phyloP scores from a whole-genome alignment of 805 yeast species.

The Yamadazyma paraphyllophila region DNA sequence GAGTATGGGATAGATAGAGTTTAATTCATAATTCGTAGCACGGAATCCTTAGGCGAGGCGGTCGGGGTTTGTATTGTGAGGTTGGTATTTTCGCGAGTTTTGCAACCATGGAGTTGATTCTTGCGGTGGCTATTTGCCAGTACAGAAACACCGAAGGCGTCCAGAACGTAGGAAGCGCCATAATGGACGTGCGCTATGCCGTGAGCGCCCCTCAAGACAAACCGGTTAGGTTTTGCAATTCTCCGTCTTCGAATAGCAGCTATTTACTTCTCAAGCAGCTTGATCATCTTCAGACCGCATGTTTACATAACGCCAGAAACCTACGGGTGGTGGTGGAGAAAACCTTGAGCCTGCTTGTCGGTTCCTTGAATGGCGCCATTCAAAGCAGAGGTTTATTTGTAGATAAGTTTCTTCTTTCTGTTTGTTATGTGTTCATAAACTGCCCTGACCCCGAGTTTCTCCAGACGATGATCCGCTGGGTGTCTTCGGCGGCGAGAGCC shows the following conservation, averaged over 20 bases:
- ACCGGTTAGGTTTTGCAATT: background rate
- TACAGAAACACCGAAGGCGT: background rate
- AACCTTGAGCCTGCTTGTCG: background rate
- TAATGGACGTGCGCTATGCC: background rate
- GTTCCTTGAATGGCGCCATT: too few relatives aligned
- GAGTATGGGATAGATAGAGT: background rate
- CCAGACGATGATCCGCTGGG: background rate
- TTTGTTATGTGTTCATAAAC: background rate
- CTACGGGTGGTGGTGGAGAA: background rate
- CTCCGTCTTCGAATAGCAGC: background rate
- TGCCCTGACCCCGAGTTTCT: background rate
- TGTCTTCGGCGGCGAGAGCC: background rate
- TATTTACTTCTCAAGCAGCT: background rate
- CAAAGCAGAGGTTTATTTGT: background rate
- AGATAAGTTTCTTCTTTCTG: background rate
- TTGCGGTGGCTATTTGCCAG: constrained; percentile 3
- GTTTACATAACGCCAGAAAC: constrained; percentile 3
- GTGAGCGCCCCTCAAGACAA: background rate
- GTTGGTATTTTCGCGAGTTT: background rate
- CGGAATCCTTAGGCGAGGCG: too few relatives aligned
- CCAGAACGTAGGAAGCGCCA: background rate
- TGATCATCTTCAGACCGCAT: constrained; percentile 1
- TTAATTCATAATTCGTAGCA: background rate
- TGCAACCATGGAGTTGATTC: constrained; percentile 1
- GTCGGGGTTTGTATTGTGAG: too few relatives aligned